phyloP scores from a whole-genome alignment of 495 filamentous ascomycete species.

The Penicillium egyptiacum region DNA sequence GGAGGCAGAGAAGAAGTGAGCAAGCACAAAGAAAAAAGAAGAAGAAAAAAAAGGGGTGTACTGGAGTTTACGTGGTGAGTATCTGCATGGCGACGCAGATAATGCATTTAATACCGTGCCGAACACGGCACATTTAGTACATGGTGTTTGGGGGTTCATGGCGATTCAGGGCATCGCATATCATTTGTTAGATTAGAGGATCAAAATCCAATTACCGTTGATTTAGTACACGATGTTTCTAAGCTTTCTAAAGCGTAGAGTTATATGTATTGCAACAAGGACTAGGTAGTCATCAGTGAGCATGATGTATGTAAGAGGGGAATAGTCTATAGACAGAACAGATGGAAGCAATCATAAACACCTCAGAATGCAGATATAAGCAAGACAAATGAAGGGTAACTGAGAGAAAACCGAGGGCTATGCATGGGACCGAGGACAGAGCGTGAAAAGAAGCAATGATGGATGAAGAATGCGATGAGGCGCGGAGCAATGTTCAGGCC shows the following conservation, averaged over 20 bases:
- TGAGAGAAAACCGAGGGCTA: constrained; percentile 23
- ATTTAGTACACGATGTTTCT: neutral
- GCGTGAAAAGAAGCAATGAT: constrained; percentile 3
- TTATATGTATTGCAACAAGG: neutral
- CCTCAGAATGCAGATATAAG: constrained; percentile 17
- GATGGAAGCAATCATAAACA: constrained; percentile 1
- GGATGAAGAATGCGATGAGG: neutral
- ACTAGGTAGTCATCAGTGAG: neutral
- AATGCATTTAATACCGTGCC: constrained; percentile 2
- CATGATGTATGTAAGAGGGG: constrained; percentile 3
- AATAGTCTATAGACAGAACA: constrained; percentile 16
- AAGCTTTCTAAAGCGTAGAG: neutral
- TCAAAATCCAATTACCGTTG: constrained; percentile 2
- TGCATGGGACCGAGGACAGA: constrained; percentile 18
- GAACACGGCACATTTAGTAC: constrained; percentile 5
- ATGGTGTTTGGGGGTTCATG: constrained; percentile 12
- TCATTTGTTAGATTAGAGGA: constrained; percentile 5
- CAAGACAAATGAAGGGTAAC: neutral
- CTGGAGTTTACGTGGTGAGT: neutral
- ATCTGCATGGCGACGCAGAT: constrained; percentile 1
- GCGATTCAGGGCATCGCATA: constrained; percentile 3
- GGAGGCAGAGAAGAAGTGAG: constrained; percentile 43
- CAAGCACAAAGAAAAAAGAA: constrained; percentile 15
- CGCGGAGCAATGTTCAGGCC: constrained; percentile 17
- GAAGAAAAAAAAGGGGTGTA: neutral